Base-by-base conservation (phyloP, 768 basidiomycete genomes). In the Russula lepida region DNA sequence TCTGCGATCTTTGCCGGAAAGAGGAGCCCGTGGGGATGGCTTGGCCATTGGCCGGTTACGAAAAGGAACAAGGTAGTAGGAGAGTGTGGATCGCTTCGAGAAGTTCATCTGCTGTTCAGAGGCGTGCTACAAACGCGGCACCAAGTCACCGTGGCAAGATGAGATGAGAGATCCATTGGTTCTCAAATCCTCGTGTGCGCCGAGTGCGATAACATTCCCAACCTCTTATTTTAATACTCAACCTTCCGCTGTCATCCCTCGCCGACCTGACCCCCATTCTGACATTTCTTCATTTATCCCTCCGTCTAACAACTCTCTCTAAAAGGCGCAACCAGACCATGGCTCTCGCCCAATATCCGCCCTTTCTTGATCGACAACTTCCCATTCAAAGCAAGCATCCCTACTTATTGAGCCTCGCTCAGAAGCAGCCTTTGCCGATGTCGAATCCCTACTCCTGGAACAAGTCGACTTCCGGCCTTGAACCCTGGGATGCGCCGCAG, bases 271-370 rank as follows among this genome's bases (percentile, higher is more conserved):
- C 56, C 60, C 60, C 56, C 60, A 30, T 61, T 51, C 49, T 48
- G 57, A 58, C 39, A n/a, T 43, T 41, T 43, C 17, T 37, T 41
- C 49, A 43, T 58, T 51, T 58, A 43, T 58, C 37, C 30, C 37
- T 52, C 58, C 15, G 6, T 25, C 13, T 6, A 60, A 60, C 37
- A 44, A 52, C 44, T 25, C 55, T 58, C 62, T 58, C n/a, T 58
- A 58, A 62, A 63, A 58, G 62, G 52, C 62, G 37, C 57, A 35
- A 62, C 60, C 15, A 39, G 37, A 63, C 30, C 50, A 64, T 64
- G 63, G 63, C 63, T 52, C 63, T 64, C 63, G 63, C 63, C 51
- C 63, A 64, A 19, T 61, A 62, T 47, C 63, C 55, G 48, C 56
- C 58, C 53, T 56, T 64, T 51, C 59, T 59, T 30, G 62, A 65